Percentiles rank a stretch among this genome's conserved stretches.
These are phyloP conservation scores for Candida buenavistaensis DNA, from an alignment of 1,139 yeast species.

Conservation along the genomic window DNA sequence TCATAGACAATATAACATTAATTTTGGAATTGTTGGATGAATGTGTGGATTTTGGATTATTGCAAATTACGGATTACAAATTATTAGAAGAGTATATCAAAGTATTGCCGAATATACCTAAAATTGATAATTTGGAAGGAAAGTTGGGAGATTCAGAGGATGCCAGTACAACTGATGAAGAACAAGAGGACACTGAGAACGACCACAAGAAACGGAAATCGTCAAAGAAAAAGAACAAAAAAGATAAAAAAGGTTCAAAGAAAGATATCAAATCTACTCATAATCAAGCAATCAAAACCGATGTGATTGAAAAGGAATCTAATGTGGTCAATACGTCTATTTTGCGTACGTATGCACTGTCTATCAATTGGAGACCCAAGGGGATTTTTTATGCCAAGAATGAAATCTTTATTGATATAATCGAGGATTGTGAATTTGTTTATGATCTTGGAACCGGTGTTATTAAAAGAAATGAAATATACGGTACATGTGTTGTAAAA, in stretches of 20 bases:
- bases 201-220: conserved; percentile 11
- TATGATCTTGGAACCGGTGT: conserved; percentile 33
- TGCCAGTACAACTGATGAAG: conserved; percentile 18
- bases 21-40: conserved; percentile 46
- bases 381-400: conserved; percentile 49
- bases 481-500: conserved; percentile 38
- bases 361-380: conserved; percentile 50
- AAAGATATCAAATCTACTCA: conserved; percentile 36
- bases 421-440: conserved; percentile 41
- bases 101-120: conserved; percentile 36
- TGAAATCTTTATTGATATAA: conserved; percentile 45
- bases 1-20: conserved; percentile 41
- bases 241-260: conserved; percentile 18
- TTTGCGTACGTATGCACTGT: conserved; percentile 42
- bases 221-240: conserved; percentile 11
- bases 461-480: conserved; percentile 36
- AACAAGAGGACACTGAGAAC: conserved; percentile 16
- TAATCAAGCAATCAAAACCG: conserved; percentile 39
- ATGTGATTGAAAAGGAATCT: conserved; percentile 27
- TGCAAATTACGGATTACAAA: conserved; percentile 46
- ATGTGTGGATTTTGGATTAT: conserved; percentile 46
- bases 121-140: conserved; percentile 9
- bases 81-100: conserved; percentile 47
- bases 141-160: conserved; percentile 7
- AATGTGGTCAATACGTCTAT: conserved; percentile 58